Evolutionary conservation across 164 flowering plant species (phyloP).

Genomic region (Tetrastigma voinierianum): DNA sequence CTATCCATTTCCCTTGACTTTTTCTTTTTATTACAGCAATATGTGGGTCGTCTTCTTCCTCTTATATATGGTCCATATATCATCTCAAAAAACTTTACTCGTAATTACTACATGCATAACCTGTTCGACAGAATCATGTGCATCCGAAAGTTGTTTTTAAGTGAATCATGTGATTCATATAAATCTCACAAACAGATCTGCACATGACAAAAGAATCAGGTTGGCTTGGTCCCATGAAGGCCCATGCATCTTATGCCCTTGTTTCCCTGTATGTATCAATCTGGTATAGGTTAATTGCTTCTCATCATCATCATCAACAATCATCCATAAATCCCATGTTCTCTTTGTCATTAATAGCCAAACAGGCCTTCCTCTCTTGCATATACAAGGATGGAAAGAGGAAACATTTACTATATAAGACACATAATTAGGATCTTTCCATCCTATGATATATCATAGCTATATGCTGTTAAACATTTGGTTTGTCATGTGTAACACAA

Average conservation of each 20-base stretch:
- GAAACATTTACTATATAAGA: no score
- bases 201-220: neutral
- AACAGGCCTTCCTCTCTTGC: no score
- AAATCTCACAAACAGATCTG: neutral
- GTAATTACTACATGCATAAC: neutral
- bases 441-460: no score
- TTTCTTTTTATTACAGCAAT: neutral
- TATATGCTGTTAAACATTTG: no score
- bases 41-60: neutral
- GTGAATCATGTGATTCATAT: neutral
- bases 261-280: neutral
- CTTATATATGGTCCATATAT: neutral
- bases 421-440: no score
- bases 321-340: no score
- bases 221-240: neutral
- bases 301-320: no score
- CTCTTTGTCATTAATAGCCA: no score
- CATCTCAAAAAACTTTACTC: neutral
- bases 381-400: no score
- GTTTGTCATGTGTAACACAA: no score
- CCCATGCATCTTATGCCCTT: neutral
- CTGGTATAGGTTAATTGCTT: no score
- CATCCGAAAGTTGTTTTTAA: conserved; percentile 3
- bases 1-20: neutral
- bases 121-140: conserved; percentile 1